Base-by-base conservation (phyloP, 1,284 basidiomycete species). In the Volvariella volvacea region DNA sequence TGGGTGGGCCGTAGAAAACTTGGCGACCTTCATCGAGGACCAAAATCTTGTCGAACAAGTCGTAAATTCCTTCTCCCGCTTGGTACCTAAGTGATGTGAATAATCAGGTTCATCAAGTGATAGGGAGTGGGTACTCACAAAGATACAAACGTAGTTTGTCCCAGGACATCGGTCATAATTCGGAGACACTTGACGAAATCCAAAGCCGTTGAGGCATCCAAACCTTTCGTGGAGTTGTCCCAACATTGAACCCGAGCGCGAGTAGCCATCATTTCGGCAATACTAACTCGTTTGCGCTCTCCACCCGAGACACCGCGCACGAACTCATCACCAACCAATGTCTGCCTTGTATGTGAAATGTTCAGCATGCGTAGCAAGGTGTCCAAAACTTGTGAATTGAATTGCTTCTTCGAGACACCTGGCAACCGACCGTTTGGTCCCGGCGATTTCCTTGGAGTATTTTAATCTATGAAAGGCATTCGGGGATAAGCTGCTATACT, bases 221-320 rank as follows among this genome's bases (percentile, higher is more conserved):
- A 73, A 48, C 92, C 90, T 39, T 88, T 75, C 1, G 88, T 89
- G 0, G 85, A 84, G 53, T 89, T 90, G 61, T 91, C 88, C 81
- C 87, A 91, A 49, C 76, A 80, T 48, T 86, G 78, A n/a, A 92
- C 78, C 36, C 78, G 78, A 19, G 84, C 85, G 38, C 83, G 76
- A 4, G 83, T 85, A 0, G 83, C 76, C 75, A 93, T 82, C 74
- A 86, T 87, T 66, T 93, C 91, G 4, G 85, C 81, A 55, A 93
- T 91, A 40, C 84, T 88, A 12, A 93, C 88, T 53, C 91, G 88
- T 63, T 90, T 91, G 28, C 83, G 73, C 59, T 91, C 88, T 30
- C 92, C 92, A 41, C 91, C 92, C 0, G 84, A 87, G 2, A 93
- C 83, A 48, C 91, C 92, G 12, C 90, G 81, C 1, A 92, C 81